Base-by-base conservation (phyloP, 768 basidiomycete species). In the Leccinum subtestaceum region DNA sequence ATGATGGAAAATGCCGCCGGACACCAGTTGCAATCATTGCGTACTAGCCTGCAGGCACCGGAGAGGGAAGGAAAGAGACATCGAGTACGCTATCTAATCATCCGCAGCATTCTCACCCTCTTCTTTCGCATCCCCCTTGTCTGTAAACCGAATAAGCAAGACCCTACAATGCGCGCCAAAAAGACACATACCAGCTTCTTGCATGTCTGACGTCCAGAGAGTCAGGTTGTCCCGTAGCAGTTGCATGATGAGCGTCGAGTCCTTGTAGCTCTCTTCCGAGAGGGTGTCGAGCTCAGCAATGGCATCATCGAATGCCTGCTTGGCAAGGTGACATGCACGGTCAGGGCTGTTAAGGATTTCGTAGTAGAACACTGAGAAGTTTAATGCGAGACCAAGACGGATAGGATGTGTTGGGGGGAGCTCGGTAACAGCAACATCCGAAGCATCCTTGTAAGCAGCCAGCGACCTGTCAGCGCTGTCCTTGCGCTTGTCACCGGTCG, bases 311-410 rank as follows among this genome's bases (percentile, higher is more conserved):
- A 98, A 98, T 8, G 96, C 95, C 77, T 97, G 94, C 82, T 98
- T 98, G 75, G 95, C 95, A 66, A 98, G 90, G 73, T 95, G 93
- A 82, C 95, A 97, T 53, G 96, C 96, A 76, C 94, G 93, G 78
- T 97, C 95, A 66, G 96, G 95, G 77, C 90, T 91, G 86, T 97
- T 97, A 76, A 97, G 88, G 75, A 98, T 97, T 78, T 98, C 95
- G 80, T 97, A 97, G 85, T 98, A 98, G 85, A 98, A 98, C 52
- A 98, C 95, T 55, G 94, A 97, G 86, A 98, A 98, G 86, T 98
- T 98, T 72, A 98, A 84, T 49, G 95, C 95, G 56, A 98, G 91
- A 77, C 96, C 96, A 63, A 98, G 92, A 71, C 95, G 95, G 78
- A 98, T 98, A 63, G 95, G 95, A 80, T 97, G 95, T 72, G 95